Evolutionary conservation across 768 basidiomycete genomes (phyloP), one percentile per base, ranked within the genome.

Genomic region (Lentinula raphanica): DNA sequence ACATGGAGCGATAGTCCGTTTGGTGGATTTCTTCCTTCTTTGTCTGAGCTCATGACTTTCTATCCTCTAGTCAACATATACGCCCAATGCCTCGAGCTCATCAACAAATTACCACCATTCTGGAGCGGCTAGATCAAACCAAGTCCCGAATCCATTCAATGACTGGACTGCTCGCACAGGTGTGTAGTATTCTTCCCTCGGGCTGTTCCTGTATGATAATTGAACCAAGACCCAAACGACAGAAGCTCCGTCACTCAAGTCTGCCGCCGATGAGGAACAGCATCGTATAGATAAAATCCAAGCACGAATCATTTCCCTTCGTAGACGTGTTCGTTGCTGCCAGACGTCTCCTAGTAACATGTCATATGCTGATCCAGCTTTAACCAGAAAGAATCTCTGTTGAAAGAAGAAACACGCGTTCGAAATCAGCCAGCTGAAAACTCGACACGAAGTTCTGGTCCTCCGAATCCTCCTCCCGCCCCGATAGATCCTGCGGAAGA

Each of bases 1-100:
- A 86, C 64, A 75, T 92, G 55, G 85, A 89, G 66, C 81, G 84
- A 68, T 92, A 89, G 89, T 90, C 65, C 67, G 89, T 76, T 23
- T 48, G 19, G 44, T 36, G 51, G 23, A 23, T n/a, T 25, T 56
- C 28, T 53, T 21, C 23, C 19, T 32, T 49, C 5, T 27, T 36
- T 19, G 8, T n/a, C 13, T 28, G n/a, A 31, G 46, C 35, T 56
- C 35, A 57, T 65, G 50, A 56, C 35, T 11, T 9, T 49, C n/a
- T n/a, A n/a, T n/a, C 12, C 17, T 57, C 45, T 32, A 78, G 74
- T 63, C 71, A 76, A 60, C 64, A 70, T 29, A 74, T 80, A 29
- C 69, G 79, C n/a, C 75, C 77, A 3, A 82, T 82, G 80, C 79
- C 79, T 8, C 75, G 78, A 29, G 80, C 81, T 9, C 70, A 74